Conservation (phyloP, 2,329 filamentous ascomycete species). For the Penicillium sp. region DNA sequence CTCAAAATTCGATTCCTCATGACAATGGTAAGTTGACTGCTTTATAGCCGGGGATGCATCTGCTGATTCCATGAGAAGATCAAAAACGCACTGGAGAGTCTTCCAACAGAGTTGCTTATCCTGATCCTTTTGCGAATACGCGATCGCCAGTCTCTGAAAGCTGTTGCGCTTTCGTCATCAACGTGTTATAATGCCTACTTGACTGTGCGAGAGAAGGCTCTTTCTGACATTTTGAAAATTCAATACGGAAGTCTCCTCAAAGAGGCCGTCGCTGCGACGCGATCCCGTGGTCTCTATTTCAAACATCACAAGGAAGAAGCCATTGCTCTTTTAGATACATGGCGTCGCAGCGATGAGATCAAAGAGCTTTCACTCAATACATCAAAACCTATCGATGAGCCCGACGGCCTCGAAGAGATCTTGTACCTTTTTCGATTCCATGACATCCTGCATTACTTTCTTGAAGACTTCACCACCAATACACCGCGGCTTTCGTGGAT, state of each 20-base stretch:
- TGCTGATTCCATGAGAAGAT: too few relatives aligned
- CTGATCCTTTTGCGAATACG: slow-evolving; percentile 10
- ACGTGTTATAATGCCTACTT: slow-evolving; percentile 13
- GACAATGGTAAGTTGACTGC: too few relatives aligned
- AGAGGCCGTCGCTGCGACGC: slow-evolving; percentile 18
- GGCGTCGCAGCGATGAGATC: slow-evolving; percentile 17
- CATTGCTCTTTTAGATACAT: slow-evolving; percentile 14
- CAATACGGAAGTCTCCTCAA: slow-evolving; percentile 8
- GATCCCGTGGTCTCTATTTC: slow-evolving; percentile 12
- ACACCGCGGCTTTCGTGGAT: slow-evolving; percentile 4
- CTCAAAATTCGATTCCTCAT: too few relatives aligned
- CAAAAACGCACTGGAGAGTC: not conserved
- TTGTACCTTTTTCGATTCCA: slow-evolving; percentile 7
- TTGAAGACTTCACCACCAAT: slow-evolving; percentile 4
- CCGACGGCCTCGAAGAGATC: slow-evolving; percentile 5
- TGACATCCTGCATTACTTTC: slow-evolving; percentile 3
- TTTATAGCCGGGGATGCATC: too few relatives aligned
- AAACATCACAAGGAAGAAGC: slow-evolving; percentile 6
- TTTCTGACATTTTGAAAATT: slow-evolving; percentile 1
- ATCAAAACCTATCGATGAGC: slow-evolving; percentile 2
- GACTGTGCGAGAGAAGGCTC: not conserved
- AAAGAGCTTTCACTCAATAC: not conserved
- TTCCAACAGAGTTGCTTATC: slow-evolving; percentile 17
- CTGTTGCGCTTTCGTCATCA: slow-evolving; percentile 14
- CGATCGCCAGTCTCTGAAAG: slow-evolving; percentile 12